Conservation (phyloP, 2,329 filamentous ascomycete species). For the Penicillium sp. region DNA sequence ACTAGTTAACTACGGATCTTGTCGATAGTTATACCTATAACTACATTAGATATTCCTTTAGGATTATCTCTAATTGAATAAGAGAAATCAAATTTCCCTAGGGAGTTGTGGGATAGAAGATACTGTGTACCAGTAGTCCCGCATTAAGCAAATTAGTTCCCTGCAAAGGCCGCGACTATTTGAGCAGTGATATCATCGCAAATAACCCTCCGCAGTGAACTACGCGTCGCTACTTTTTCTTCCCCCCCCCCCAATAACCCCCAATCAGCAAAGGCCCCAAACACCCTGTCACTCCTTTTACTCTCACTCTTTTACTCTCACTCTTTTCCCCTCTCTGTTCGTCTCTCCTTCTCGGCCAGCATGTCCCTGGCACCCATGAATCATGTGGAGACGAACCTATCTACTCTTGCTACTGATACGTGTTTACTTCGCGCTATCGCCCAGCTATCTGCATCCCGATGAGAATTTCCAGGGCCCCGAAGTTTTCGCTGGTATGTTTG, state of each 20-base stretch:
- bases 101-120: too few species aligned
- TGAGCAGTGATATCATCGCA: slow-evolving; percentile 29
- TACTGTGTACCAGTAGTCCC: too few species aligned
- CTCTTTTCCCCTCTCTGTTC: slow-evolving; percentile 3
- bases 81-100: too few species aligned
- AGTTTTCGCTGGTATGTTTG: slow-evolving; percentile 80
- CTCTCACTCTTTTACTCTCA: slow-evolving; percentile 1
- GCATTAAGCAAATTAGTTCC: too few species aligned
- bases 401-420: slow-evolving; percentile 79
- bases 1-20: too few species aligned
- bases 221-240: slow-evolving; percentile 19
- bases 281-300: slow-evolving; percentile 2
- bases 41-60: too few species aligned
- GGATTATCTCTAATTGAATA: too few species aligned
- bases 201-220: too few species aligned
- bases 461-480: slow-evolving; percentile 99
- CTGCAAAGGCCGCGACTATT: too few species aligned
- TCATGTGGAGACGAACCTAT: slow-evolving; percentile 90
- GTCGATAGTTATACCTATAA: too few species aligned
- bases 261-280: too few species aligned
- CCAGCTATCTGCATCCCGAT: slow-evolving; percentile 96
- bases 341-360: slow-evolving; percentile 13
- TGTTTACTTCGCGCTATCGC: slow-evolving; percentile 88
- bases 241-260: slow-evolving; percentile 1
- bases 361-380: slow-evolving; percentile 22